Evolutionary conservation across 257 asterid species (phyloP).

Genomic region (Ilex aquifolium): DNA sequence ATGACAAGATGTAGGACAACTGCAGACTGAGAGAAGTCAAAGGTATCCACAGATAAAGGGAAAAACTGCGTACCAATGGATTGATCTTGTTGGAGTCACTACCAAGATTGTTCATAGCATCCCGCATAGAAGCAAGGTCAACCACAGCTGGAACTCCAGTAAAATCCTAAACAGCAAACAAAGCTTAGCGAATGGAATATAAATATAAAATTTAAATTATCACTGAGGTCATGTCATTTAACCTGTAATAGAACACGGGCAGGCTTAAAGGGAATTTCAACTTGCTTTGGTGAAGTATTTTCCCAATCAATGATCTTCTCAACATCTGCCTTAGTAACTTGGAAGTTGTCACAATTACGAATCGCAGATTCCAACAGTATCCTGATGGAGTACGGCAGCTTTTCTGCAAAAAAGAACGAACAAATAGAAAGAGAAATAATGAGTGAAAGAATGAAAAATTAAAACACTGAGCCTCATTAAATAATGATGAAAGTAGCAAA

Average conservation of each 20-base stretch:
- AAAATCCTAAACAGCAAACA: conserved; percentile 51
- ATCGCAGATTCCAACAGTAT: conserved; percentile 80
- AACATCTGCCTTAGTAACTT: conserved; percentile 75
- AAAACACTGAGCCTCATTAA: neutral
- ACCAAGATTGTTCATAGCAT: conserved; percentile 78
- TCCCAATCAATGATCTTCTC: conserved; percentile 86
- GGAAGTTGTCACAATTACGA: conserved; percentile 86
- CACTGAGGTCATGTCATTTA: conserved; percentile 8
- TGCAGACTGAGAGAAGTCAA: too few relatives aligned
- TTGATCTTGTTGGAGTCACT: conserved; percentile 77
- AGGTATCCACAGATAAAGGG: neutral
- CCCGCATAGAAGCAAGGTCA: conserved; percentile 94
- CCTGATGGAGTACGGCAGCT: conserved; percentile 69
- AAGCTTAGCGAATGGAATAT: neutral
- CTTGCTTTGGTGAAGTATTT: conserved; percentile 74
- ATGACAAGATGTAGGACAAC: too few relatives aligned
- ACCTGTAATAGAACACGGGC: conserved; percentile 95
- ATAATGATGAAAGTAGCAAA: neutral
- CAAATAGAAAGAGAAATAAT: neutral
- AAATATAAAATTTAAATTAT: too few relatives aligned
- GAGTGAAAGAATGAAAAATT: neutral
- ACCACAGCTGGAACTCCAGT: conserved; percentile 98
- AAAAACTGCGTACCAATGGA: conserved; percentile 55
- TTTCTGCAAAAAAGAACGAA: conserved; percentile 33
- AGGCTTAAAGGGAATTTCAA: conserved; percentile 87